Evolutionary conservation across 306 rosid genomes (phyloP), one percentile per base, ranked within the genome.

Genomic region (Vachellia pachyceras): DNA sequence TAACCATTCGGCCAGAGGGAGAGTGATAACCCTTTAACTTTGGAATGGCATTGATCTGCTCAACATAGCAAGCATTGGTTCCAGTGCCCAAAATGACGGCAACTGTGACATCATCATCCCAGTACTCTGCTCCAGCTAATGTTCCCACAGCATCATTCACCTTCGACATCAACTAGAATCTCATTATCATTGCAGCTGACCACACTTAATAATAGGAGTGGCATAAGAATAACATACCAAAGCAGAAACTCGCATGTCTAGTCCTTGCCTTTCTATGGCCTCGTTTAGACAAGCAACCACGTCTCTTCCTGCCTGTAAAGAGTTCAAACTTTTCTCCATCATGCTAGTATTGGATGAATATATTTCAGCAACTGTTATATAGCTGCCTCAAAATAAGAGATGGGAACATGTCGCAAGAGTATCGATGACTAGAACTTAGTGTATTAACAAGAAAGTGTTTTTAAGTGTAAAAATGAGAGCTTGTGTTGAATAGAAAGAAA

Each of bases 71-170:
- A 78, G 99, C 99, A 63, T 92, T 95, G 66, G 97, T 95, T 88
- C 99, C 99, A 0, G 99, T 95, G 29, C 99, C 99, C 88, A 95
- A 88, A 89, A 95, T 92, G 49, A 91, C 94, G 69, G 99, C 99
- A 82, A 89, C 95, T 87, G 84, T 76, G 42, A 91, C 97, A 85
- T 95, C 97, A 60, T 89, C 84, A 40, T 95, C 99, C 83, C 89
- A 95, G 75, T 92, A 95, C 84, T 90, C 86, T 55, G 99, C 99
- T 84, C 97, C 99, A 3, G 99, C 97, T 83, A 95, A 86, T 41
- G 99, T 95, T 75, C 88, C 99, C 68, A 92, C 99, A 5, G 94
- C 8, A 76, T 95, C 99, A 80, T 95, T 95, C 63, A 95, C 97
- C 99, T 91, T 79, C 23, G 75, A 0, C 75, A 82, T 60, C 15